These are phyloP conservation scores for Lathyrus aphaca DNA, from an alignment of 306 rosid genomes.

Conservation along the genomic window DNA sequence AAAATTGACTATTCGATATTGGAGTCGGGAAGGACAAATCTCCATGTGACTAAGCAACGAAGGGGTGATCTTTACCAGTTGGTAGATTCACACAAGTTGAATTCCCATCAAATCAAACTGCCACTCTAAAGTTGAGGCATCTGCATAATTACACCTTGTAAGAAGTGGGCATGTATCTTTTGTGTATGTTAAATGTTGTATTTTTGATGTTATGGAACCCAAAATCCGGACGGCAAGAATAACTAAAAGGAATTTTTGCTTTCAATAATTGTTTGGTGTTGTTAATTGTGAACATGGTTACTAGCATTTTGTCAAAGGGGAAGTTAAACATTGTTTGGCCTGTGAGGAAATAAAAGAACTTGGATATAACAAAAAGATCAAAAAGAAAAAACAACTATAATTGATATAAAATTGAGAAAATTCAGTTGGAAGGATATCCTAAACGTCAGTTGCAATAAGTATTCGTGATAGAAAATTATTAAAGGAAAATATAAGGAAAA, in stretches of 20 bases:
- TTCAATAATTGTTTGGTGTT: constrained; percentile 15
- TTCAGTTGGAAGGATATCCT: no score
- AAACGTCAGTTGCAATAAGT: no score
- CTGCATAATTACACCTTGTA: constrained; percentile 2
- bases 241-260: constrained; percentile 33
- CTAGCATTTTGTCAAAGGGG: constrained; percentile 12
- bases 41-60: constrained; percentile 79
- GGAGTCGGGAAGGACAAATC: constrained; percentile 79
- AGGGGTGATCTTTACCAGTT: no score
- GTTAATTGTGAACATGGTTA: background rate
- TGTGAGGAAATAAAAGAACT: constrained; percentile 4
- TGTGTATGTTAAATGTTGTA: constrained; percentile 22
- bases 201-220: constrained; percentile 25
- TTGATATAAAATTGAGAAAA: no score
- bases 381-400: no score
- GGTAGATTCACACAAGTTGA: constrained; percentile 80
- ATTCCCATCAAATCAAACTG: constrained; percentile 50
- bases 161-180: constrained; percentile 1
- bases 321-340: background rate
- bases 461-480: no score
- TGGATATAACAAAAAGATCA: no score
- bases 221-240: constrained; percentile 6
- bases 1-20: constrained; percentile 79
- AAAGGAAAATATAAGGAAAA: no score
- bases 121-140: constrained; percentile 6